phyloP scores from a whole-genome alignment of 139 green algal genomes.

The Closterium sp. region DNA sequence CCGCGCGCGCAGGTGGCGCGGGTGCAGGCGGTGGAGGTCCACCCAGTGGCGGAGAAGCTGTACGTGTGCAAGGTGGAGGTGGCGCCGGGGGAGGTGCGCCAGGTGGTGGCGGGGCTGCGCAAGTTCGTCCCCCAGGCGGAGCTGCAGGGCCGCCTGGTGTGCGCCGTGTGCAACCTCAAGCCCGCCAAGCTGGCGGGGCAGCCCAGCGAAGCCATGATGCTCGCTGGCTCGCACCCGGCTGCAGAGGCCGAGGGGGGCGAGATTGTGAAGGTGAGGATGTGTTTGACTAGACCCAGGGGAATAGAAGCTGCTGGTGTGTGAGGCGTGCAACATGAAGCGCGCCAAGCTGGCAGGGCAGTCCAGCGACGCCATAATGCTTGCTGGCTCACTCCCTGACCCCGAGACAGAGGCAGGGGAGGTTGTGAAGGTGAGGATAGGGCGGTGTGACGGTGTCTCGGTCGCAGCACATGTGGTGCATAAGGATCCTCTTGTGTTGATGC shows the following conservation, averaged over 20 bases:
- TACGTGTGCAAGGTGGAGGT: constrained; percentile 44
- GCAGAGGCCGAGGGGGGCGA: not conserved
- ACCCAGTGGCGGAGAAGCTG: constrained; percentile 43
- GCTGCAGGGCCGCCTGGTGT: constrained; percentile 17
- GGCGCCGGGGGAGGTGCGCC: constrained; percentile 11
- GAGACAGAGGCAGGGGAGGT: not conserved
- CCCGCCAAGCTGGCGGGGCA: constrained; percentile 40
- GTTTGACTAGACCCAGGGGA: not conserved
- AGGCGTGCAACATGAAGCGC: too few species aligned
- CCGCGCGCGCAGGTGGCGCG: constrained; percentile 28
- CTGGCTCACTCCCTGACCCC: too few species aligned
- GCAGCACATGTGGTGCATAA: not conserved
- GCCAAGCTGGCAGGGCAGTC: too few species aligned
- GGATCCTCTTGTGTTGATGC: not conserved
- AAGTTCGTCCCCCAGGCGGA: constrained; percentile 39
- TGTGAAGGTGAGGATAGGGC: not conserved
- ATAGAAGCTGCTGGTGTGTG: too few species aligned
- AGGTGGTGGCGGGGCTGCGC: constrained; percentile 46
- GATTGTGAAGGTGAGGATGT: constrained; percentile 22
- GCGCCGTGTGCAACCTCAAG: constrained; percentile 40
- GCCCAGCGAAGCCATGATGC: constrained; percentile 48
- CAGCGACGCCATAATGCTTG: too few species aligned
- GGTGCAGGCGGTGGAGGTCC: constrained; percentile 30
- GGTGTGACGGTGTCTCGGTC: not conserved
- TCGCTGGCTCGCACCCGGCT: constrained; percentile 14